Evolutionary conservation across 768 basidiomycete species (phyloP).

Genomic region (Hemileccinum rubropunctum): DNA sequence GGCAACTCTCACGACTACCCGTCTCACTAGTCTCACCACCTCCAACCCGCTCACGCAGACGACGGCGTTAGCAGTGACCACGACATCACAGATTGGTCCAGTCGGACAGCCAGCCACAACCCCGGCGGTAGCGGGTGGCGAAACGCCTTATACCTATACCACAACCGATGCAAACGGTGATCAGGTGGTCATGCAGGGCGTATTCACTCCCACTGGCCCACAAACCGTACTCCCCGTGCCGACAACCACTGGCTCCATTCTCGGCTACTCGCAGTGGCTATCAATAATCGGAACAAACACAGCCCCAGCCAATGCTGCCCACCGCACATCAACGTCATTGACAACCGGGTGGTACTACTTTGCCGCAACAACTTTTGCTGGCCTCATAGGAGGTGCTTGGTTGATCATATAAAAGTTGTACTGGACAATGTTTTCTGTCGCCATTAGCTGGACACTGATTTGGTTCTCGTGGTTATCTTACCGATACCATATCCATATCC

Average conservation of each 20-base stretch:
- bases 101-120: slow-evolving; percentile 53
- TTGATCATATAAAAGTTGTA: slow-evolving; percentile 19
- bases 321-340: slow-evolving; percentile 16
- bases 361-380: slow-evolving; percentile 19
- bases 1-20: too few species aligned
- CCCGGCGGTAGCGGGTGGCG: slow-evolving; percentile 38
- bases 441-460: not conserved
- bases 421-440: slow-evolving; percentile 8
- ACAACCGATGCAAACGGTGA: slow-evolving; percentile 38
- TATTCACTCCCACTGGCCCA: slow-evolving; percentile 35
- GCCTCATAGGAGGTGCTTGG: slow-evolving; percentile 33
- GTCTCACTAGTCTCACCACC: slow-evolving; percentile 16
- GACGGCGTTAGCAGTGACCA: slow-evolving; percentile 18
- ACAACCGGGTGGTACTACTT: slow-evolving; percentile 29
- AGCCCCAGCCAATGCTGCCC: slow-evolving; percentile 23
- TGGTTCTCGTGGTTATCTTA: not conserved
- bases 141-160: slow-evolving; percentile 50
- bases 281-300: slow-evolving; percentile 32
- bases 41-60: slow-evolving; percentile 15
- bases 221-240: slow-evolving; percentile 22
- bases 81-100: slow-evolving; percentile 26
- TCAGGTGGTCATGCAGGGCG: slow-evolving; percentile 16
- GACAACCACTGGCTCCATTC: slow-evolving; percentile 27
- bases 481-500: slow-evolving; percentile 10
- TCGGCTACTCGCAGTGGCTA: slow-evolving; percentile 30